Percentiles rank a stretch among this genome's conserved stretches.
Conservation (phyloP, 1,284 basidiomycete genomes). For the Trichosporon asahii region DNA sequence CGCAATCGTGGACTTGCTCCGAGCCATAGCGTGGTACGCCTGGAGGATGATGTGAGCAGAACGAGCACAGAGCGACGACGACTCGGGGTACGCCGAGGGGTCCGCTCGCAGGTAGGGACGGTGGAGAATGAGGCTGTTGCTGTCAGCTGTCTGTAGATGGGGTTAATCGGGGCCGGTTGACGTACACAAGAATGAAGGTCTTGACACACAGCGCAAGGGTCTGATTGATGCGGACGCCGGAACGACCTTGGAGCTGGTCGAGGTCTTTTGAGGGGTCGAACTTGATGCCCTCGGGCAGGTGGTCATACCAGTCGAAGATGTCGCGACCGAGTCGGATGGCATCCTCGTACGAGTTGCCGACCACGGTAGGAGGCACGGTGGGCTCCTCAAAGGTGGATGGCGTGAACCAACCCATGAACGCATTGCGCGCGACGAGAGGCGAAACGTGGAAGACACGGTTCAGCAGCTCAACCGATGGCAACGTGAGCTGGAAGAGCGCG, state of each 20-base stretch:
- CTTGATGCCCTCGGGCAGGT: conserved; percentile 43
- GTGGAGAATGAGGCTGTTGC: conserved; percentile 45
- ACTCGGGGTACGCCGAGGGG: conserved; percentile 48
- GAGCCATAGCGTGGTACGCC: conserved; percentile 42
- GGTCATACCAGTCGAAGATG: conserved; percentile 47
- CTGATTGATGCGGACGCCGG: conserved; percentile 40
- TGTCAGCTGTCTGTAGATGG: conserved; percentile 10
- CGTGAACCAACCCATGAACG: conserved; percentile 46
- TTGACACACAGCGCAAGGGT: conserved; percentile 47
- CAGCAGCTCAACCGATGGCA: conserved; percentile 48
- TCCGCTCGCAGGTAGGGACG: conserved; percentile 51
- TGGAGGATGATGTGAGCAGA: conserved; percentile 45
- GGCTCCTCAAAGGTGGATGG: conserved; percentile 26
- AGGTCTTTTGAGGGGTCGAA: conserved; percentile 40
- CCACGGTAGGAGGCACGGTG: conserved; percentile 10
- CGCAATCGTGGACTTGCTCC: conserved; percentile 40
- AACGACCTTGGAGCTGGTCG: conserved; percentile 28
- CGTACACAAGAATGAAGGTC: conserved; percentile 49
- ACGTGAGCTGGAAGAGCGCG: conserved; percentile 49
- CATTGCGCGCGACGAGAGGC: conserved; percentile 35
- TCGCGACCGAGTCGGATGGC: conserved; percentile 47
- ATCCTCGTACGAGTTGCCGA: conserved; percentile 46
- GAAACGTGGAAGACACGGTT: conserved; percentile 48
- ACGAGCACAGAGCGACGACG: conserved; percentile 41
- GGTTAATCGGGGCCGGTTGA: background rate